Evolutionary conservation across 495 filamentous ascomycete genomes (phyloP).

Genomic region (Penicillium manginii): DNA sequence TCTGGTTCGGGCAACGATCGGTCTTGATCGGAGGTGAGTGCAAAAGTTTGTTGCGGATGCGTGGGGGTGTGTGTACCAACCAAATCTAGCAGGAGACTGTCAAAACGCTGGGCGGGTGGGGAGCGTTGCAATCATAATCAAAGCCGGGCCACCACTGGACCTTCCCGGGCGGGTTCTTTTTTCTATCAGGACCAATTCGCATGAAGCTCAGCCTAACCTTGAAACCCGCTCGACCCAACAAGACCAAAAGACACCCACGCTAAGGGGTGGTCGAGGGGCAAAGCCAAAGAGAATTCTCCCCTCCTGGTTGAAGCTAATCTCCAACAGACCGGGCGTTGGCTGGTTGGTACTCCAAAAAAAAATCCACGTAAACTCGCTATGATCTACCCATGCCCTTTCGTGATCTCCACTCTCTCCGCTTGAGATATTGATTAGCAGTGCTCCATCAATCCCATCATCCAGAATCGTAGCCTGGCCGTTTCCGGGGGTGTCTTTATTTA

Average conservation of each 20-base stretch:
- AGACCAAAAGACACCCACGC: constrained; percentile 4
- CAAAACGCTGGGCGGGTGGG: constrained; percentile 22
- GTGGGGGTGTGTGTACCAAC: constrained; percentile 27
- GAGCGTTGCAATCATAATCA: constrained; percentile 20
- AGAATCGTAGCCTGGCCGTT: constrained; percentile 5
- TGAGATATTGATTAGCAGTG: constrained; percentile 11
- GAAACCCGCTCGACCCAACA: constrained; percentile 11
- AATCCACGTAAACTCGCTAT: constrained; percentile 15
- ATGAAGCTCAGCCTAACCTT: constrained; percentile 10
- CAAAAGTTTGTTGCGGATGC: constrained; percentile 20
- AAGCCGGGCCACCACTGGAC: constrained; percentile 10
- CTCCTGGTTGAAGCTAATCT: constrained; percentile 21
- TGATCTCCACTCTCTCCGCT: constrained; percentile 17
- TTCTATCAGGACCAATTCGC: constrained; percentile 13
- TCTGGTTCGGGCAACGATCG: constrained; percentile 13
- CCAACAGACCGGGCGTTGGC: constrained; percentile 18
- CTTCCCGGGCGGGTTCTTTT: neutral
- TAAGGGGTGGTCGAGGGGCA: neutral
- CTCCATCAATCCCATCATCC: constrained; percentile 10
- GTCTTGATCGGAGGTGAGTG: constrained; percentile 13
- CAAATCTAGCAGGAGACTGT: constrained; percentile 18
- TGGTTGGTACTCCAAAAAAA: constrained; percentile 23
- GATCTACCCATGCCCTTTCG: constrained; percentile 21
- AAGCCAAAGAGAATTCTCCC: constrained; percentile 1
- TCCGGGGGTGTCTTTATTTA: constrained; percentile 18